These are phyloP conservation scores for Tuber indicum DNA, from an alignment of 495 filamentous ascomycete genomes.

Conservation along the genomic window DNA sequence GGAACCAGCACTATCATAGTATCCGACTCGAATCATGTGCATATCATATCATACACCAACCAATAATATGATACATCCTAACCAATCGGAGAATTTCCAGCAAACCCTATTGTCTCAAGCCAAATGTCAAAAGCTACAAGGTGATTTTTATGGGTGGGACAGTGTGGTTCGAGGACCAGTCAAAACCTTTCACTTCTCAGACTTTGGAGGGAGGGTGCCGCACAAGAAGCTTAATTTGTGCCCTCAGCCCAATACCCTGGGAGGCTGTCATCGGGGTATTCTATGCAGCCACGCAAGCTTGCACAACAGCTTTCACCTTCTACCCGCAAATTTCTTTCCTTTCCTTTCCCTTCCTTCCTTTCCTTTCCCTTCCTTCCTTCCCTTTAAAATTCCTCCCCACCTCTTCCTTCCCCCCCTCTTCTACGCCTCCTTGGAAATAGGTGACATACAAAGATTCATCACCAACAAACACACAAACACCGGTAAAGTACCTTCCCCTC, in stretches of 20 bases:
- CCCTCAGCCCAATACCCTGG: not conserved
- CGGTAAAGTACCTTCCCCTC: not conserved
- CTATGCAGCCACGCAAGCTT: not conserved
- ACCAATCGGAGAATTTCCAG: not conserved
- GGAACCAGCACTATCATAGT: not conserved
- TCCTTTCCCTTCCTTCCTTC: not conserved
- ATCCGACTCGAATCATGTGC: not conserved
- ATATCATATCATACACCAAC: not conserved
- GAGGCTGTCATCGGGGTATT: not conserved
- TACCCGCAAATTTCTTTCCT: not conserved
- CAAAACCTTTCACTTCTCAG: not conserved
- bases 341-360: not conserved
- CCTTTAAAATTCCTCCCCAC: not conserved
- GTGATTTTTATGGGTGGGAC: not conserved
- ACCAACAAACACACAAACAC: not conserved
- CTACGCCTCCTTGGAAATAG: not conserved
- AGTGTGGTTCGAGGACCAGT: not conserved
- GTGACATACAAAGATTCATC: not conserved
- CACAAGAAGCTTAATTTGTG: not conserved
- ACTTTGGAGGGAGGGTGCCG: not conserved
- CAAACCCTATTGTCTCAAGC: not conserved
- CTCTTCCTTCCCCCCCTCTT: not conserved
- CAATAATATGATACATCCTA: not conserved
- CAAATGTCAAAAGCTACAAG: conserved; percentile 2
- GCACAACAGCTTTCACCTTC: not conserved